Evolutionary conservation across 2,329 filamentous ascomycete genomes (phyloP).

Genomic region (Trichoderma lentiforme): DNA sequence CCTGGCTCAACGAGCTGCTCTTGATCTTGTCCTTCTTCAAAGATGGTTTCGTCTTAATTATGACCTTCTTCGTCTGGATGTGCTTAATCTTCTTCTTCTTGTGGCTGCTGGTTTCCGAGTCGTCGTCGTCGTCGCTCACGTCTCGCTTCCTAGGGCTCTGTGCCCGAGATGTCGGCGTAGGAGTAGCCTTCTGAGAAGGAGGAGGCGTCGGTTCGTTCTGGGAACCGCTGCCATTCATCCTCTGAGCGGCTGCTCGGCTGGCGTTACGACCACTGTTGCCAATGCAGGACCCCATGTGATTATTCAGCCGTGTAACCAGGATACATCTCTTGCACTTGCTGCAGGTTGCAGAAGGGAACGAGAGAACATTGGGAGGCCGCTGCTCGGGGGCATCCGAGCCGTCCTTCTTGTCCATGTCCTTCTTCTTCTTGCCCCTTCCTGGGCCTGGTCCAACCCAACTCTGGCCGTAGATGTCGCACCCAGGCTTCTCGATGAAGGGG

Average conservation of each 20-base stretch:
- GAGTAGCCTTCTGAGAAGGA: constrained; percentile 61
- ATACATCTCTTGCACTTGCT: constrained; percentile 66
- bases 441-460: constrained; percentile 71
- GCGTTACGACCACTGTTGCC: constrained; percentile 63
- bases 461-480: constrained; percentile 79
- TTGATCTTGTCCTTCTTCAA: constrained; percentile 57
- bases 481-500: constrained; percentile 71
- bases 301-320: constrained; percentile 62
- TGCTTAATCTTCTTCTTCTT: constrained; percentile 60
- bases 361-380: constrained; percentile 58
- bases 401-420: constrained; percentile 65
- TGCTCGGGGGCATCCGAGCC: constrained; percentile 52
- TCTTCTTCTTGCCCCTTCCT: constrained; percentile 74
- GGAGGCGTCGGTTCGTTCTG: constrained; percentile 57
- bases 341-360: constrained; percentile 63
- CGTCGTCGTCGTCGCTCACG: constrained; percentile 52
- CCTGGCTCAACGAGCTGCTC: constrained; percentile 48
- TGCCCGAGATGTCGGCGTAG: constrained; percentile 51
- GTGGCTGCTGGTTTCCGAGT: constrained; percentile 45
- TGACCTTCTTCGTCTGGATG: constrained; percentile 48
- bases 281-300: constrained; percentile 67
- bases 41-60: constrained; percentile 50
- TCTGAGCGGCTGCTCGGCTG: constrained; percentile 59
- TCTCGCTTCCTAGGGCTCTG: constrained; percentile 57
- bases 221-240: constrained; percentile 58